phyloP scores from a whole-genome alignment of 805 yeast genomes.

The Candida qinlingensis region DNA sequence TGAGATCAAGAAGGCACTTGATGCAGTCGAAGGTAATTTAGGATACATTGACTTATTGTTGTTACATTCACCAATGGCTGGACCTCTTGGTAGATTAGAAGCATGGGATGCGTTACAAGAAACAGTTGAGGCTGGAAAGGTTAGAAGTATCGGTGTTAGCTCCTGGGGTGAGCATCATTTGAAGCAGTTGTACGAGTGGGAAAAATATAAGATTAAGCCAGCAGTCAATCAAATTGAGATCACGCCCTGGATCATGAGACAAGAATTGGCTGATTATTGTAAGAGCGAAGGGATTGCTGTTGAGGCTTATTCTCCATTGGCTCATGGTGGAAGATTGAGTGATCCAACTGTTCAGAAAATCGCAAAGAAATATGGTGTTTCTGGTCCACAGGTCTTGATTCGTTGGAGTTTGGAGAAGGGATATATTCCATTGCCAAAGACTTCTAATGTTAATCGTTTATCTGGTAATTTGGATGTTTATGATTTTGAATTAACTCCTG shows the following conservation, averaged over 20 bases:
- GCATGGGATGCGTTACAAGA: slow-evolving; percentile 78
- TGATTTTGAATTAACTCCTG: slow-evolving; percentile 39
- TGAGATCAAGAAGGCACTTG: slow-evolving; percentile 54
- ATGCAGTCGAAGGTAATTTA: slow-evolving; percentile 41
- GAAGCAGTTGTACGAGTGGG: slow-evolving; percentile 60
- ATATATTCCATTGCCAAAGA: slow-evolving; percentile 49
- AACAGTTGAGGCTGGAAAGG: slow-evolving; percentile 53
- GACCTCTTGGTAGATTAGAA: slow-evolving; percentile 49
- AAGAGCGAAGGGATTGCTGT: slow-evolving; percentile 40
- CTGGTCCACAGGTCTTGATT: slow-evolving; percentile 47
- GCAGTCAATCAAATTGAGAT: slow-evolving; percentile 70
- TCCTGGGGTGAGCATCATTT: slow-evolving; percentile 61
- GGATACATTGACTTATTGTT: slow-evolving; percentile 70
- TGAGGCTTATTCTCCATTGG: slow-evolving; percentile 65
- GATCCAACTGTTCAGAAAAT: slow-evolving; percentile 39
- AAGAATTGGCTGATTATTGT: slow-evolving; percentile 39
- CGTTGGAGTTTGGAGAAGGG: slow-evolving; percentile 59
- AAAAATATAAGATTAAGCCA: slow-evolving; percentile 49
- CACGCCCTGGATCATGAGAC: slow-evolving; percentile 45
- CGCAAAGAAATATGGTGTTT: slow-evolving; percentile 36
- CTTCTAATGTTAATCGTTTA: slow-evolving; percentile 31
- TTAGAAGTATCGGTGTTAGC: slow-evolving; percentile 72
- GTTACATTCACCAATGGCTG: slow-evolving; percentile 58
- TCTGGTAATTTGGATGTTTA: slow-evolving; percentile 34
- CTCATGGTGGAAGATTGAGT: slow-evolving; percentile 43